Evolutionary conservation across 2,329 filamentous ascomycete species (phyloP).

Genomic region (Balansia obtecta): DNA sequence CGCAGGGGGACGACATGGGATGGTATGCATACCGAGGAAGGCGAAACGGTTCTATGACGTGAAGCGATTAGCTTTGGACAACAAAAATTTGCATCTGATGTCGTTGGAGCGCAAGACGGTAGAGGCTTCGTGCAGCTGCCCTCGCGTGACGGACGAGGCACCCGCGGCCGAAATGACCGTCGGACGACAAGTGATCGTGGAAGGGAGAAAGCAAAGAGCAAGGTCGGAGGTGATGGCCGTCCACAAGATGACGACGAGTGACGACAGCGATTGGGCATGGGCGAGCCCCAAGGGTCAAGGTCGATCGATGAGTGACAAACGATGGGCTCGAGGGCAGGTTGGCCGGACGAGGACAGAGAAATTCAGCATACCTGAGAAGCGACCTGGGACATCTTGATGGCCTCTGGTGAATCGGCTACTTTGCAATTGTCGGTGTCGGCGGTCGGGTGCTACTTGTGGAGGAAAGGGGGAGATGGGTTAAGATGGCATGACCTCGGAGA

Average conservation of each 20-base stretch:
- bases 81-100: neutral
- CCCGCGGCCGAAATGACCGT: neutral
- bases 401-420: conserved; percentile 13
- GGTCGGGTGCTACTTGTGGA: conserved; percentile 19
- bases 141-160: neutral
- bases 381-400: conserved; percentile 46
- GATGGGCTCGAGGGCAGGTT: neutral
- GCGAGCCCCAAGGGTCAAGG: neutral
- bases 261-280: neutral
- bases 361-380: conserved; percentile 41
- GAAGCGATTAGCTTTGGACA: neutral
- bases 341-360: neutral
- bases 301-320: neutral
- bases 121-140: neutral
- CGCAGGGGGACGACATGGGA: conserved; percentile 12
- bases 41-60: conserved; percentile 77
- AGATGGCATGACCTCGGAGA: conserved; percentile 27
- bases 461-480: conserved; percentile 19
- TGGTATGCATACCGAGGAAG: conserved; percentile 71
- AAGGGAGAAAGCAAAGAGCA: neutral
- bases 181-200: neutral
- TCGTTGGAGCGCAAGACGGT: neutral
- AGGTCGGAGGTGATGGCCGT: neutral
- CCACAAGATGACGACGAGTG: neutral
- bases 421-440: conserved; percentile 33